Percentiles rank a stretch among this genome's conserved stretches.
phyloP scores from a whole-genome alignment of 257 asterid species.

The Catharanthus roseus region DNA sequence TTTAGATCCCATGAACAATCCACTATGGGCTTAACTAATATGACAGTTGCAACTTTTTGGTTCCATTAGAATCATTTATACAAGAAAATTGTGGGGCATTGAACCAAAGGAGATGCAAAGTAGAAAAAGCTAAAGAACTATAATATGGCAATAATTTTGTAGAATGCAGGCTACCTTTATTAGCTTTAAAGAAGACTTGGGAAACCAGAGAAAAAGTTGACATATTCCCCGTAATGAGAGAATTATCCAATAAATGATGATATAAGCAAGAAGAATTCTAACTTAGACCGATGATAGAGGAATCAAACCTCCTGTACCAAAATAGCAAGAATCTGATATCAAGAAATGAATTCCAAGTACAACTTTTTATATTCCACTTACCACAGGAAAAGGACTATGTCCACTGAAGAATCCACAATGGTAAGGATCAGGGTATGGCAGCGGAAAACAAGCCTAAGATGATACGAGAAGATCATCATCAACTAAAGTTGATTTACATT shows the following conservation, averaged over 20 bases:
- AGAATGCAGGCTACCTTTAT: conserved; percentile 3
- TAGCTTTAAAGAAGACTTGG: neutral
- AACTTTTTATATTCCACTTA: conserved; percentile 12
- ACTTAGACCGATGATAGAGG: neutral
- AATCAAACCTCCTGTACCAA: neutral
- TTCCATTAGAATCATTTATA: conserved; percentile 15
- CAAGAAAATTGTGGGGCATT: conserved; percentile 15
- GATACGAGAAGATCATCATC: conserved; percentile 1
- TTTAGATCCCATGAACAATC: conserved; percentile 10
- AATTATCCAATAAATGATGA: neutral
- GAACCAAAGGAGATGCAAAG: conserved; percentile 24
- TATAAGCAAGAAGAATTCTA: neutral
- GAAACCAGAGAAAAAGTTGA: neutral
- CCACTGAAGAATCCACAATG: conserved; percentile 14
- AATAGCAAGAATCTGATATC: conserved; percentile 3
- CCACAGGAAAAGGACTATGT: conserved; percentile 22
- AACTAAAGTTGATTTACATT: neutral
- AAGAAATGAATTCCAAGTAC: neutral
- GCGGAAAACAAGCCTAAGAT: conserved; percentile 20
- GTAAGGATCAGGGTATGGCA: conserved; percentile 17
- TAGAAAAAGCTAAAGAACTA: conserved; percentile 7
- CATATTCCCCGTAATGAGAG: conserved; percentile 14
- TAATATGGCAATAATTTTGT: conserved; percentile 11
- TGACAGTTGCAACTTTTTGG: conserved; percentile 8
- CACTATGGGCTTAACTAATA: neutral